These are phyloP conservation scores for Podila epigama DNA, from an alignment of 192 early-diverging fungal genomes.

Conservation along the genomic window DNA sequence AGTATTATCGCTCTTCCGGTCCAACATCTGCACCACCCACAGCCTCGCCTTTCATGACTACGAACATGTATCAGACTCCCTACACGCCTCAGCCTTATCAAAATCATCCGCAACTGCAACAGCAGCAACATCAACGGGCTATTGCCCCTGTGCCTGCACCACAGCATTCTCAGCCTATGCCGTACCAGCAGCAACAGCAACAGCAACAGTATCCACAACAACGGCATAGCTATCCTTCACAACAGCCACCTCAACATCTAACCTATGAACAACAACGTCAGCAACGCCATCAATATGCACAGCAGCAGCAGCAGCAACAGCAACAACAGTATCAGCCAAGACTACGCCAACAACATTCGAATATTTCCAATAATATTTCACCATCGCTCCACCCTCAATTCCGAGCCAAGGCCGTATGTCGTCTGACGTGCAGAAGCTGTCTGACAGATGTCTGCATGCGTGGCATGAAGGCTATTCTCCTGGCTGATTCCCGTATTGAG, in stretches of 20 bases:
- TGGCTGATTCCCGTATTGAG: constrained; percentile 79
- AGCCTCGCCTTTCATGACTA: background rate
- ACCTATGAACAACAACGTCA: background rate
- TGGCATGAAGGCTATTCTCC: constrained; percentile 85
- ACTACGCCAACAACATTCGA: background rate
- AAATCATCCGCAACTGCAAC: no score
- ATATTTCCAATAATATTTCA: constrained; percentile 7
- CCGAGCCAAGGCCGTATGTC: constrained; percentile 77
- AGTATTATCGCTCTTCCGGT: background rate
- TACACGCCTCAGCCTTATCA: background rate
- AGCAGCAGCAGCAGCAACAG: background rate
- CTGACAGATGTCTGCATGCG: constrained; percentile 63
- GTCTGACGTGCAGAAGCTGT: constrained; percentile 74
- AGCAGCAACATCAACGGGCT: constrained; percentile 2
- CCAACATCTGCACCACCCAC: background rate
- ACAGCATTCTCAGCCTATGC: background rate
- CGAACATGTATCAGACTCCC: background rate
- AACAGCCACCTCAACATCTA: background rate
- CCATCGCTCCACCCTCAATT: constrained; percentile 55
- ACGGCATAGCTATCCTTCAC: background rate
- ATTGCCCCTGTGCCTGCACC: no score
- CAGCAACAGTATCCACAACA: constrained; percentile 7
- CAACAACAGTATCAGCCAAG: background rate
- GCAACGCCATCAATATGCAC: constrained; percentile 4
- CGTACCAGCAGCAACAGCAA: background rate